Base-by-base conservation (phyloP, 176 grass and related monocot species). In the Avena atlantica region DNA sequence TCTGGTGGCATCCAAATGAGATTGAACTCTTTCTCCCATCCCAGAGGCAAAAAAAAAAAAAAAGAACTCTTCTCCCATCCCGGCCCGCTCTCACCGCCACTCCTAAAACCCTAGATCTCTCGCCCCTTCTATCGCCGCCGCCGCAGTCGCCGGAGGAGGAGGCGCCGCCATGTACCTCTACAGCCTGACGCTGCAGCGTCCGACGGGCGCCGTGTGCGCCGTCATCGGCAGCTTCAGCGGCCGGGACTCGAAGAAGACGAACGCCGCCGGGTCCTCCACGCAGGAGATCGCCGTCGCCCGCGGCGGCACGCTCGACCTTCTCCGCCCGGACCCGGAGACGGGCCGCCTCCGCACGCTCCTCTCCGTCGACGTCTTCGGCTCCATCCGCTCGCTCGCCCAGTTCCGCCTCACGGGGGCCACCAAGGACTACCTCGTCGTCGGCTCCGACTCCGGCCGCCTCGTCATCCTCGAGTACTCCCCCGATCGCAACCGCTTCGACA, bases 401-500 rank as follows among this genome's bases (percentile, higher is more conserved):
- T 99, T 99, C 89, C 92, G 92, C 60, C 97, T 99, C 83, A 99
- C 97, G 2, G 97, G 97, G n/a, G 81, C 94, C 55, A 93, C 82
- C 89, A 99, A 99, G 90, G 97, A 96, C 80, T 96, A 96, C 87
- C 80, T 99, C 21, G 91, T 93, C 42, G 92, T 99, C 62, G 97
- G 97, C 44, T 94, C 94, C 55, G 97, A 99, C 83, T 96, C 94
- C 25, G 97, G 92, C 79, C 92, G 92, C 87, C 90, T 99, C 47
- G 94, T 99, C 89, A 96, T 99, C 82, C 92, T 99, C 23, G 94
- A 96, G 85, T 96, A 99, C 87, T 93, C 85, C 76, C 91, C 88
- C n/a, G 92, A 99, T 85, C 89, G 76, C 76, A 99, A 99, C 87
- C 70, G 84, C 72, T 84, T 96, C 71, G 92, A 99, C 80, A 94